phyloP scores from a whole-genome alignment of 495 filamentous ascomycete genomes.

The Acidomyces sp. region DNA sequence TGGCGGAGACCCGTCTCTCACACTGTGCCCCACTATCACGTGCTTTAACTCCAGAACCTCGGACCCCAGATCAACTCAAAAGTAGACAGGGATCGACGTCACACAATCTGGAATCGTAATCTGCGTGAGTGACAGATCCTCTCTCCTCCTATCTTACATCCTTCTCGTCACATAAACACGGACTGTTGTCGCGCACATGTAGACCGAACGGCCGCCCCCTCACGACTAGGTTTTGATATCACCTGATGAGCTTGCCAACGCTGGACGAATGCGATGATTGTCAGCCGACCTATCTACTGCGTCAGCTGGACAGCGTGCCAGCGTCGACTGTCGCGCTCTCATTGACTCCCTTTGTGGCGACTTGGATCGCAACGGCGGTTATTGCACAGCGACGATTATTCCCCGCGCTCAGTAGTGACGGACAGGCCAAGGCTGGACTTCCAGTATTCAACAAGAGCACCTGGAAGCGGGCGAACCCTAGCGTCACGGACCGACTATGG shows the following conservation, averaged over 20 bases:
- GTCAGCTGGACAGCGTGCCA: conserved; percentile 20
- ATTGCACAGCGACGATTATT: conserved; percentile 48
- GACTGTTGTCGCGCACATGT: too few relatives aligned
- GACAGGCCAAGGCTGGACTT: conserved; percentile 37
- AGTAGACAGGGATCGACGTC: conserved; percentile 1
- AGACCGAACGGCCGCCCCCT: too few relatives aligned
- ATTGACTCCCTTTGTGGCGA: conserved; percentile 46
- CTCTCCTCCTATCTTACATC: too few relatives aligned
- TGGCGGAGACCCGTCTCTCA: too few relatives aligned
- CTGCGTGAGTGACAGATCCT: too few relatives aligned
- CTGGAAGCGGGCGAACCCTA: conserved; percentile 9
- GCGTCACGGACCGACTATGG: conserved; percentile 3
- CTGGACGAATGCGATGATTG: conserved; percentile 35
- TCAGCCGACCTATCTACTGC: conserved; percentile 21
- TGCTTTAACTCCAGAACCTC: too few relatives aligned
- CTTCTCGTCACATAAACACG: too few relatives aligned
- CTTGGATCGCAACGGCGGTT: conserved; percentile 47
- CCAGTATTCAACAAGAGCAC: conserved; percentile 32
- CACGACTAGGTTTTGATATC: too few relatives aligned
- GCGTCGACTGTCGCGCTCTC: conserved; percentile 32
- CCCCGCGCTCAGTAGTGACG: conserved; percentile 41
- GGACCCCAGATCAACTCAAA: too few relatives aligned
- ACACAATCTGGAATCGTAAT: too few relatives aligned
- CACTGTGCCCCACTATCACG: too few relatives aligned
- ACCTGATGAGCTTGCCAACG: too few relatives aligned